Evolutionary conservation across 768 basidiomycete genomes (phyloP).

Genomic region (Clathrus columnatus): DNA sequence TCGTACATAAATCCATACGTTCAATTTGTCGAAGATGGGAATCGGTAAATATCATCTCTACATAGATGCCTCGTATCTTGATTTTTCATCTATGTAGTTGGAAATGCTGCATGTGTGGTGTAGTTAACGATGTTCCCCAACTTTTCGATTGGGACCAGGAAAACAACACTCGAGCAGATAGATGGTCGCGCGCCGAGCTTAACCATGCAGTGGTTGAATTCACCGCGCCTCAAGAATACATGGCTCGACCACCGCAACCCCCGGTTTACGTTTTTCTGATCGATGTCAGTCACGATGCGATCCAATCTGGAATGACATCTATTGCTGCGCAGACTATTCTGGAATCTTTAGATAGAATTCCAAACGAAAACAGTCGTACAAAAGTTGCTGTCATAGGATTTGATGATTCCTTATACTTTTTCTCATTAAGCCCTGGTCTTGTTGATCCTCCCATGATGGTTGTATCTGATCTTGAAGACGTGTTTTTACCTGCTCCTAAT

Average conservation of each 20-base stretch:
- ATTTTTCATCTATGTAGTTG: constrained; percentile 41
- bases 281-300: constrained; percentile 87
- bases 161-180: constrained; percentile 87
- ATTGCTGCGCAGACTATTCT: constrained; percentile 95
- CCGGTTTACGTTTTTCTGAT: constrained; percentile 98
- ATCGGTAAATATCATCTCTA: constrained; percentile 45
- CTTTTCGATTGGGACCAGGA: constrained; percentile 97
- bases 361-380: constrained; percentile 88
- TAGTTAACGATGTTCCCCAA: constrained; percentile 97
- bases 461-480: constrained; percentile 93
- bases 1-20: constrained; percentile 98
- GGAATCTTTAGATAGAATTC: constrained; percentile 90
- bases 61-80: neutral
- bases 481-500: constrained; percentile 93
- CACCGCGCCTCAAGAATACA: constrained; percentile 97
- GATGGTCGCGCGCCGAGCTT: constrained; percentile 90
- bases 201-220: constrained; percentile 94
- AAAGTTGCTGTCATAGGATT: constrained; percentile 90
- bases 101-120: constrained; percentile 98
- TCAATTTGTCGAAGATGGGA: constrained; percentile 95
- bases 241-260: constrained; percentile 97
- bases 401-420: constrained; percentile 91
- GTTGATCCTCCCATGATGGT: constrained; percentile 91
- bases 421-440: constrained; percentile 73
- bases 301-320: constrained; percentile 96